Percentiles rank a stretch among this genome's conserved stretches.
Evolutionary conservation across 345 rosid genomes (phyloP).

Genomic region (Noccaea bulbosa): DNA sequence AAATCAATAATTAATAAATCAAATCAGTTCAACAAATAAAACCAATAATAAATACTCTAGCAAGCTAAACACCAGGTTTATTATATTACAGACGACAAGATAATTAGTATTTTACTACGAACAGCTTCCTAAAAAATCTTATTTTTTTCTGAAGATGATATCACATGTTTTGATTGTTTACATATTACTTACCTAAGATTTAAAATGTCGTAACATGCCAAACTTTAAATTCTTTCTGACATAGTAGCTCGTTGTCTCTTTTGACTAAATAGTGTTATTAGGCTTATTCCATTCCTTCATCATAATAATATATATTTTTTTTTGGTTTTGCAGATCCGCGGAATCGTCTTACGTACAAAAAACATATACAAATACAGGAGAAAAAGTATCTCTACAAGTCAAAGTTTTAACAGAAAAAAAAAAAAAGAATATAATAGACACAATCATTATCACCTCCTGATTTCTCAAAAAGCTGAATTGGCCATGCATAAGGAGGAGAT

Average conservation of each 20-base stretch:
- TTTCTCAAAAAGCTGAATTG: constrained; percentile 31
- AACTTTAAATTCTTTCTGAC: not conserved
- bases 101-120: too few species aligned
- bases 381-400: constrained; percentile 30
- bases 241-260: not conserved
- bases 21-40: too few species aligned
- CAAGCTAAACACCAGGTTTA: too few species aligned
- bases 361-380: constrained; percentile 40
- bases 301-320: not conserved
- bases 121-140: too few species aligned
- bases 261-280: not conserved
- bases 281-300: constrained; percentile 1
- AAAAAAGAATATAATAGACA: constrained; percentile 12
- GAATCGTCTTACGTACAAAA: constrained; percentile 27
- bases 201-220: not conserved
- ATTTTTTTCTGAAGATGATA: too few species aligned
- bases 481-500: constrained; percentile 28
- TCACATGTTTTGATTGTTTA: too few species aligned
- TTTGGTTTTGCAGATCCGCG: not conserved
- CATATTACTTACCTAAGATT: too few species aligned
- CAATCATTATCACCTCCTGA: constrained; percentile 31
- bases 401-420: constrained; percentile 16
- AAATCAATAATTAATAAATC: too few species aligned
- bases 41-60: too few species aligned
- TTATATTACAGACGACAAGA: too few species aligned